These are phyloP conservation scores for Penicillium verrucosum DNA, from an alignment of 2,329 filamentous ascomycete species.

Conservation along the genomic window DNA sequence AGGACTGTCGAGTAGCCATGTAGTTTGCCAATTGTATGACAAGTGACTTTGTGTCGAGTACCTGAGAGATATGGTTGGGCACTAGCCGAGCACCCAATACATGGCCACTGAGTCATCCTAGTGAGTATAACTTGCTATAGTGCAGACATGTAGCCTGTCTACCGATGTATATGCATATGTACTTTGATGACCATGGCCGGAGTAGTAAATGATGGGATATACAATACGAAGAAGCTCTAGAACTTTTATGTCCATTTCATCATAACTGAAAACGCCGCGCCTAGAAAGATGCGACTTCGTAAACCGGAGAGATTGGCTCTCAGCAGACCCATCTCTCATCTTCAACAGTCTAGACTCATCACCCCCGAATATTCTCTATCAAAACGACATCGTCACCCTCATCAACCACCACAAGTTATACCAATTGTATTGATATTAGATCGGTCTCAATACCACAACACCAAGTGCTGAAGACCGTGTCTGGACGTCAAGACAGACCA, in stretches of 20 bases:
- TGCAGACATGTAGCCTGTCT: background rate
- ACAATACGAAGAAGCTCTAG: constrained; percentile 17
- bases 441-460: background rate
- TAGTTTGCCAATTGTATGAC: background rate
- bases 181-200: background rate
- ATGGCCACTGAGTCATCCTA: background rate
- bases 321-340: constrained; percentile 6
- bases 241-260: constrained; percentile 36
- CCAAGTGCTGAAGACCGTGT: background rate
- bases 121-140: background rate
- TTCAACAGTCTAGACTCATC: constrained; percentile 11
- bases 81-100: background rate
- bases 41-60: background rate
- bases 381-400: background rate
- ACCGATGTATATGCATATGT: background rate
- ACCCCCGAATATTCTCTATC: constrained; percentile 5
- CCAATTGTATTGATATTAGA: background rate
- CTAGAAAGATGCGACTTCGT: constrained; percentile 29
- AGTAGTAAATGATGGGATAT: background rate
- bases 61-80: background rate
- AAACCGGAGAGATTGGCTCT: constrained; percentile 16
- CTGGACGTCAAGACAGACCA: background rate
- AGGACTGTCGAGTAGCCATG: background rate
- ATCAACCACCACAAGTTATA: background rate
- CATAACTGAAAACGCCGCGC: constrained; percentile 31